Base-by-base conservation (phyloP, 23 red algal species). In the Cyanidioschyzon merolae region DNA sequence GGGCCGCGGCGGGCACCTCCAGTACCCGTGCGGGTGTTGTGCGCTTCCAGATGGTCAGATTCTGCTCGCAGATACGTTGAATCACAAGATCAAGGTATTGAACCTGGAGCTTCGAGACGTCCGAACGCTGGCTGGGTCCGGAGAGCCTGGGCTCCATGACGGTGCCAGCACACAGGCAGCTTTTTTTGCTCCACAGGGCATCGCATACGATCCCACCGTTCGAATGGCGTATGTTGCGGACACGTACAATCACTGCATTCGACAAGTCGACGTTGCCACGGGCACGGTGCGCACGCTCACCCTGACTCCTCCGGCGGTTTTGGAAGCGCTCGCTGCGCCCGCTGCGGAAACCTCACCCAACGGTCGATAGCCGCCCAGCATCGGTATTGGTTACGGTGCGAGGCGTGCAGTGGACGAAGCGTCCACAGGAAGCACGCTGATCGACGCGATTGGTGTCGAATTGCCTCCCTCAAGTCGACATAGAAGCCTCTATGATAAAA, bases 241-340 rank as follows among this genome's bases (percentile, higher is more conserved):
- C 76, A 89, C 92, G 34, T 96, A 88, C 80, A 96, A 96, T 76
- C 87, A 96, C 83, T 80, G 83, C 34, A 85, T 96, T 82, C 89
- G 89, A 54, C 80, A 39, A 2, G 40, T 96, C 2, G 81, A 87
- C 2, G 41, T 68, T 16, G 63, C 57, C 16, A 77, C 76, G 21
- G 59, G 76, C 17, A 74, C 59, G 0, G 83, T 58, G 63, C 63
- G 63, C 12, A 71, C 63, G 63, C 63, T 71, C 12, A 25, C 63
- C 12, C 21, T 71, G 3, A 35, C 32, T 7, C n/a, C n/a, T 7
- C 63, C 63, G 12, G 63, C 63, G 63, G 63, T 71, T 7, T 32
- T 71, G 63, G 63, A 71, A 3, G 63, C 63, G 63, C n/a, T 71
- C 63, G 45, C 45, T 54, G 45, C 7, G 45, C 45, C n/a, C n/a